Evolutionary conservation across 306 rosid species (phyloP).

Genomic region (Prunus kanzakura): DNA sequence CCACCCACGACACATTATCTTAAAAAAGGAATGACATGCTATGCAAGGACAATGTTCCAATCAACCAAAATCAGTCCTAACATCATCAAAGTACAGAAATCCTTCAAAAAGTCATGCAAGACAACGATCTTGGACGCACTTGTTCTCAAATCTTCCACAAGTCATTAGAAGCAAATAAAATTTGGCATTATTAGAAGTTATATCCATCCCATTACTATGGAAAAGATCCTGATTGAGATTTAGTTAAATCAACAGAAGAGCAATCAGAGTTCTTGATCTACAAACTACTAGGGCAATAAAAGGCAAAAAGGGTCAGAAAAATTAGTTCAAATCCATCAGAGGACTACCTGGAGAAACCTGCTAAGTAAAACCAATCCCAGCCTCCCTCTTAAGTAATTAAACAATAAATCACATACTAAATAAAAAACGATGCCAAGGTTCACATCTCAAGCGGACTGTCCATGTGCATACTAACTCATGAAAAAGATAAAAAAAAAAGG

Average conservation of each 20-base stretch:
- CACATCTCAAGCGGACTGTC: background rate
- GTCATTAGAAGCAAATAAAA: background rate
- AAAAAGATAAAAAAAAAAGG: background rate
- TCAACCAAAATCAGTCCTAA: background rate
- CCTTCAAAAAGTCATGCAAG: background rate
- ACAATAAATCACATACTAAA: background rate
- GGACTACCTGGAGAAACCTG: background rate
- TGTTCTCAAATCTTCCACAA: background rate
- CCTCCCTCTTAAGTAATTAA: background rate
- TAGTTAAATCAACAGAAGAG: background rate
- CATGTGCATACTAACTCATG: background rate
- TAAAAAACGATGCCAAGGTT: background rate
- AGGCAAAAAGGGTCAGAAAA: background rate
- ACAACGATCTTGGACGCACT: background rate
- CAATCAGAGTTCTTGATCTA: background rate
- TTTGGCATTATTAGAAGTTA: background rate
- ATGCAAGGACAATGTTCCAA: background rate
- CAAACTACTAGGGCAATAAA: background rate
- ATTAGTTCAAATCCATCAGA: background rate
- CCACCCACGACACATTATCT: background rate
- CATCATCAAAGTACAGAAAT: background rate
- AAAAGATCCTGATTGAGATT: background rate
- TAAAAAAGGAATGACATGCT: background rate
- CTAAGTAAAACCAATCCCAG: background rate
- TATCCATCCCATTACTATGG: background rate